phyloP scores from a whole-genome alignment of 345 rosid species.

The Linum tenue region DNA sequence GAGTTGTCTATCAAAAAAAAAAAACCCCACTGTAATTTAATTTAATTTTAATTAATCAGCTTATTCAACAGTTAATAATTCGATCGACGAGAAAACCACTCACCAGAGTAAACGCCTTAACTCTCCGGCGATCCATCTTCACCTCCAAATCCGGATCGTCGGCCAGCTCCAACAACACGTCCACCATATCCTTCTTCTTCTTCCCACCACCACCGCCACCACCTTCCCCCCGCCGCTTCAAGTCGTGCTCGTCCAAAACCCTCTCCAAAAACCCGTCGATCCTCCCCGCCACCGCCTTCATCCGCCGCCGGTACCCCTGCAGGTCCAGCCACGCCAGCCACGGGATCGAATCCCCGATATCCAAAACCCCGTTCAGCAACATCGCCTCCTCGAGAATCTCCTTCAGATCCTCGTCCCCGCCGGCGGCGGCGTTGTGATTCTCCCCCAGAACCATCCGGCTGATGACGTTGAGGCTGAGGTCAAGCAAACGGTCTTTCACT shows the following conservation, averaged over 20 bases:
- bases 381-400: constrained; percentile 61
- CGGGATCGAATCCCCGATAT: constrained; percentile 64
- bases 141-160: constrained; percentile 49
- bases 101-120: constrained; percentile 58
- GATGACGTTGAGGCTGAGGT: constrained; percentile 43
- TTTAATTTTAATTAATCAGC: no score
- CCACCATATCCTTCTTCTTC: constrained; percentile 43
- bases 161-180: constrained; percentile 51
- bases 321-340: constrained; percentile 53
- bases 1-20: no score
- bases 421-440: constrained; percentile 34
- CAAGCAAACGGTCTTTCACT: constrained; percentile 36
- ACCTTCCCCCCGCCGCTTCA: constrained; percentile 27
- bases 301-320: constrained; percentile 56
- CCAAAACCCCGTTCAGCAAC: constrained; percentile 47
- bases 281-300: constrained; percentile 51
- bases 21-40: no score
- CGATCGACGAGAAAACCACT: no score
- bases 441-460: constrained; percentile 59
- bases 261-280: constrained; percentile 50
- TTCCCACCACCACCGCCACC: constrained; percentile 16
- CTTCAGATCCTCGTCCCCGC: constrained; percentile 38
- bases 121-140: constrained; percentile 51
- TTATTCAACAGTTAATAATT: no score
- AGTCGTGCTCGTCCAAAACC: constrained; percentile 48